Evolutionary conservation across 2,329 filamentous ascomycete species (phyloP).

Genomic region (Ceratocystis diversiconidia): DNA sequence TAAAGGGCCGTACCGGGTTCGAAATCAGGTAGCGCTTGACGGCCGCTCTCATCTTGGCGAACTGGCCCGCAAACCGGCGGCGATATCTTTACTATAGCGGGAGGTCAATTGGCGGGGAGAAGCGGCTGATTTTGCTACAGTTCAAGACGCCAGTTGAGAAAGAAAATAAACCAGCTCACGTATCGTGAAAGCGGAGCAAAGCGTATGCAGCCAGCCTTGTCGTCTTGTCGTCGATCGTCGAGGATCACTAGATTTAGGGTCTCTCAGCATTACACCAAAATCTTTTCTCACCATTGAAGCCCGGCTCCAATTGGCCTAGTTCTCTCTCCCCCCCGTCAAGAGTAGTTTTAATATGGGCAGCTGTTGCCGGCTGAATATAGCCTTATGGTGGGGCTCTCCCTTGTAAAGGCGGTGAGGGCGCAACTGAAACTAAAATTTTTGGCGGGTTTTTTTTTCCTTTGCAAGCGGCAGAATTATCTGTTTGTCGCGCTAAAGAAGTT

Average conservation of each 20-base stretch:
- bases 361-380: not conserved
- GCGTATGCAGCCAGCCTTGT: conserved; percentile 11
- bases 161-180: not conserved
- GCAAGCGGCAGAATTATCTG: conserved; percentile 16
- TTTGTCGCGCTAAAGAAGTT: conserved; percentile 14
- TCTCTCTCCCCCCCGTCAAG: not conserved
- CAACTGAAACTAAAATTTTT: conserved; percentile 19
- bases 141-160: conserved; percentile 7
- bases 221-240: conserved; percentile 10
- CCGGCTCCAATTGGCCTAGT: not conserved
- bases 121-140: not conserved
- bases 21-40: conserved; percentile 20
- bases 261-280: conserved; percentile 10
- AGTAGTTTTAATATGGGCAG: not conserved
- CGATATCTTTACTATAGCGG: conserved; percentile 8
- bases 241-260: conserved; percentile 12
- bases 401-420: conserved; percentile 16
- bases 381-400: conserved; percentile 8
- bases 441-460: conserved; percentile 13
- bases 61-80: conserved; percentile 17
- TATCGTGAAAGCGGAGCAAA: conserved; percentile 3
- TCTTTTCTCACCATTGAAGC: conserved; percentile 6
- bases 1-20: conserved; percentile 17
- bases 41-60: conserved; percentile 19
- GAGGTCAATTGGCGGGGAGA: conserved; percentile 7